Evolutionary conservation across 2,329 filamentous ascomycete species (phyloP).

Genomic region (Alternaria longipes): DNA sequence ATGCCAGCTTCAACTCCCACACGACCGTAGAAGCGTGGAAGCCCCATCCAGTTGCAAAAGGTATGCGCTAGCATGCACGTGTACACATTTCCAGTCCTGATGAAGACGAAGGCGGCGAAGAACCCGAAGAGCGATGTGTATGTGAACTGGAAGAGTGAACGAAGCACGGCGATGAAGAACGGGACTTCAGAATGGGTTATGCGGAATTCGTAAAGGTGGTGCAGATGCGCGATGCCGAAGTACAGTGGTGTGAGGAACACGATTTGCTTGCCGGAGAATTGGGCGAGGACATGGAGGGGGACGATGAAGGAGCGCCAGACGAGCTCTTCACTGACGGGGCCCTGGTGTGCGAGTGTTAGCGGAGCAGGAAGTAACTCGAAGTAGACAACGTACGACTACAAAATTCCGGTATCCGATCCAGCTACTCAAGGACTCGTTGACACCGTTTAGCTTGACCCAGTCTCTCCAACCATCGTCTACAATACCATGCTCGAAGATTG

Average conservation of each 20-base stretch:
- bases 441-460: conserved; percentile 66
- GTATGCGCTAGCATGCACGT: conserved; percentile 80
- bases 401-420: conserved; percentile 89
- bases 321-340: conserved; percentile 89
- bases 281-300: conserved; percentile 79
- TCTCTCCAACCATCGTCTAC: conserved; percentile 74
- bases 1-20: conserved; percentile 65
- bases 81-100: conserved; percentile 83
- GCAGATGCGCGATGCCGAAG: conserved; percentile 91
- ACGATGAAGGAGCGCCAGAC: conserved; percentile 90
- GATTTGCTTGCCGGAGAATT: conserved; percentile 62
- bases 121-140: conserved; percentile 95
- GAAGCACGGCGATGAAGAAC: conserved; percentile 68
- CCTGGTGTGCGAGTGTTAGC: conserved; percentile 50
- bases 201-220: conserved; percentile 95
- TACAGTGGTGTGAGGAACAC: conserved; percentile 86
- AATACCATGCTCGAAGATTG: conserved; percentile 80
- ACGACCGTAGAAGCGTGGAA: conserved; percentile 85
- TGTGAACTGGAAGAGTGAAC: conserved; percentile 82
- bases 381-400: conserved; percentile 71
- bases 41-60: conserved; percentile 92
- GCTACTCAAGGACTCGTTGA: conserved; percentile 68
- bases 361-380: not conserved
- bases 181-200: conserved; percentile 79
- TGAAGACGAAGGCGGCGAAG: conserved; percentile 87